Percentiles rank a stretch among this genome's conserved stretches.
Conservation (phyloP, 352 stramenopile species). For the Blastocystis sp. region DNA sequence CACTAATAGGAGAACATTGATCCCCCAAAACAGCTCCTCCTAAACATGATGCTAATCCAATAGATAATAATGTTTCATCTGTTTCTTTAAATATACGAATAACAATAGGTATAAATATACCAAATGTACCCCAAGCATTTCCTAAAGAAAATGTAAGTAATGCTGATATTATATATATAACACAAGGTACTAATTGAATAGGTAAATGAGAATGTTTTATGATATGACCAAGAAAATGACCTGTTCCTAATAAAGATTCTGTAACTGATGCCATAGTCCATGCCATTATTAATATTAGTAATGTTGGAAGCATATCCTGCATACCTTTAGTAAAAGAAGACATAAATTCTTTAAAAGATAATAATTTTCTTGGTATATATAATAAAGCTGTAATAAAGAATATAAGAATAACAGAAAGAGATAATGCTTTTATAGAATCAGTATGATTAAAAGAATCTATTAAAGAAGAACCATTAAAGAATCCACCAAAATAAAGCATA, state of each 20-base stretch:
- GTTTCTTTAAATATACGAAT: slow-evolving; percentile 54
- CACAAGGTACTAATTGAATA: slow-evolving; percentile 56
- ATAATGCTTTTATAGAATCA: slow-evolving; percentile 10
- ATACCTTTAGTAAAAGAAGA: slow-evolving; percentile 17
- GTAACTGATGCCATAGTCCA: slow-evolving; percentile 33
- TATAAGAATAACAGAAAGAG: slow-evolving; percentile 7
- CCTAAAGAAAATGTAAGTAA: slow-evolving; percentile 67
- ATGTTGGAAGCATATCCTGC: slow-evolving; percentile 29
- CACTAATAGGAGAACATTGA: slow-evolving; percentile 67
- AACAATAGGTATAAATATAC: slow-evolving; percentile 69
- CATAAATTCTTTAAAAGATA: slow-evolving; percentile 31
- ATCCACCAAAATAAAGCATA: slow-evolving; percentile 27
- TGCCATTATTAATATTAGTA: slow-evolving; percentile 28
- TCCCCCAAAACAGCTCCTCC: slow-evolving; percentile 63
- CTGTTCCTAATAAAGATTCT: slow-evolving; percentile 25
- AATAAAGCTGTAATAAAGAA: slow-evolving; percentile 4
- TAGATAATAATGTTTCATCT: slow-evolving; percentile 57
- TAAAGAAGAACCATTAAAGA: slow-evolving; percentile 6
- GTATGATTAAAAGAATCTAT: slow-evolving; percentile 25
- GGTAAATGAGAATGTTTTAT: slow-evolving; percentile 52
- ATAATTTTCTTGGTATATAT: slow-evolving; percentile 15
- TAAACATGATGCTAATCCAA: slow-evolving; percentile 64
- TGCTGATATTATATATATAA: slow-evolving; percentile 60
- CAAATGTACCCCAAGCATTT: slow-evolving; percentile 67
- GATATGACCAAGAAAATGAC: slow-evolving; percentile 32